These are phyloP conservation scores for Dacryopinax primogenitus DNA, from an alignment of 768 basidiomycete genomes.

Conservation along the genomic window DNA sequence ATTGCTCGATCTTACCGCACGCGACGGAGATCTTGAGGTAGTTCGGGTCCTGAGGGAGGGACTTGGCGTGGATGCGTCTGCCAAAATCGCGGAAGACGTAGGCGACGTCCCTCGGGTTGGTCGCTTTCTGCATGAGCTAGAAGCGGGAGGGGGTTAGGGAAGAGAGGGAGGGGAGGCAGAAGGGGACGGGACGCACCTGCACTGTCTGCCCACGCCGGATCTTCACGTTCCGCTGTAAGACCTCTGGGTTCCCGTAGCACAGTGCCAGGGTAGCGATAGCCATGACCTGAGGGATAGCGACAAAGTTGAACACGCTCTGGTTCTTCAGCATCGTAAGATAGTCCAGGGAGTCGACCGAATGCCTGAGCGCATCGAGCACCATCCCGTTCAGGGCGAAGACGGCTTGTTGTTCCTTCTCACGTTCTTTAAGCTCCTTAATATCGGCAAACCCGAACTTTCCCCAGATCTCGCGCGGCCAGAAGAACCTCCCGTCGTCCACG, in stretches of 20 bases:
- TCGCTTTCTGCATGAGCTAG: conserved; percentile 83
- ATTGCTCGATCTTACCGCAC: conserved; percentile 87
- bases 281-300: conserved; percentile 88
- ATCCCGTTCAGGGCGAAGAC: conserved; percentile 76
- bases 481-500: conserved; percentile 64
- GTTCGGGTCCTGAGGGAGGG: conserved; percentile 69
- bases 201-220: conserved; percentile 89
- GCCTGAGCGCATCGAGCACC: conserved; percentile 75
- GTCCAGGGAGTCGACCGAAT: conserved; percentile 75
- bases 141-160: background rate
- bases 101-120: conserved; percentile 83
- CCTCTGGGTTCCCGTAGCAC: conserved; percentile 84
- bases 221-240: conserved; percentile 83
- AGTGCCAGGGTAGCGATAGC: conserved; percentile 84
- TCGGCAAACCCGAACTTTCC: conserved; percentile 59
- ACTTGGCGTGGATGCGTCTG: conserved; percentile 70
- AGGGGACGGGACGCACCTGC: conserved; percentile 31
- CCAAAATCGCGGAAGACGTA: conserved; percentile 75
- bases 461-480: conserved; percentile 96
- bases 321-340: conserved; percentile 77
- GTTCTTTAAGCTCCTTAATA: conserved; percentile 51
- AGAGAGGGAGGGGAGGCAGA: background rate
- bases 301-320: conserved; percentile 91
- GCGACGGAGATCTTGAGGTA: conserved; percentile 71
- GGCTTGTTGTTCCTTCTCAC: conserved; percentile 49